Percentiles rank a stretch among this genome's conserved stretches.
These are phyloP conservation scores for Moniliella sp. DNA, from an alignment of 1,284 basidiomycete species.

Conservation along the genomic window DNA sequence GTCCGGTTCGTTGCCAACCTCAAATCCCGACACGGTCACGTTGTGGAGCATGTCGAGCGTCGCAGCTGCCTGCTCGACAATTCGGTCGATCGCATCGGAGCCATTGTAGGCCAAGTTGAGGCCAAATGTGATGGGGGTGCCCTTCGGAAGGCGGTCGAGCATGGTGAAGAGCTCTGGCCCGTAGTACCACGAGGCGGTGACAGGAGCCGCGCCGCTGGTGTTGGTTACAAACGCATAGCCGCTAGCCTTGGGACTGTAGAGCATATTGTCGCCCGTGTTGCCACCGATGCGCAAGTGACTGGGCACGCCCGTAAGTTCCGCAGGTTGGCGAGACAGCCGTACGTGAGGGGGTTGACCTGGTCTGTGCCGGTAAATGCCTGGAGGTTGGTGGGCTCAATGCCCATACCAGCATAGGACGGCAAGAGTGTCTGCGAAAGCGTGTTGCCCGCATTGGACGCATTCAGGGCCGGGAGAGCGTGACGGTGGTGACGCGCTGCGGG, in stretches of 20 bases:
- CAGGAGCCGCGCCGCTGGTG: conserved; percentile 5
- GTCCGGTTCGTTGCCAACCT: conserved; percentile 22
- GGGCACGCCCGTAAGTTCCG: conserved; percentile 14
- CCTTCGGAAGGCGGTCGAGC: too few species aligned
- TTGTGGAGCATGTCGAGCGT: conserved; percentile 5
- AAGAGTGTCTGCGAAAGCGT: conserved; percentile 10
- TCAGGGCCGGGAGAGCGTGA: too few species aligned
- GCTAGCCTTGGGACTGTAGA: conserved; percentile 6
- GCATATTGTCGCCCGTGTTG: conserved; percentile 15
- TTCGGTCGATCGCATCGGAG: conserved; percentile 6
- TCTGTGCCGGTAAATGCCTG: conserved; percentile 11
- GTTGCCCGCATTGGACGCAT: too few species aligned
- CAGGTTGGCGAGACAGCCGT: conserved; percentile 12
- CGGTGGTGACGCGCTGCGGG: too few species aligned
- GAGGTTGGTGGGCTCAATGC: conserved; percentile 18
- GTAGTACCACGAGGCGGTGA: conserved; percentile 7
- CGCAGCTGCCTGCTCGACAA: conserved; percentile 9
- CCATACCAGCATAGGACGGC: conserved; percentile 16
- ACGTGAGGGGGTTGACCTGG: conserved; percentile 11
- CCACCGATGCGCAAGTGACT: conserved; percentile 17
- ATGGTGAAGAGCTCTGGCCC: conserved; percentile 11
- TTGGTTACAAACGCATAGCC: conserved; percentile 6
- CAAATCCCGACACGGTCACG: conserved; percentile 10
- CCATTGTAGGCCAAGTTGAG: conserved; percentile 14
- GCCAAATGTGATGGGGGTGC: too few species aligned